Percentiles rank a stretch among this genome's conserved stretches.
Evolutionary conservation across 2,329 filamentous ascomycete genomes (phyloP).

Genomic region (Septoria linicola): DNA sequence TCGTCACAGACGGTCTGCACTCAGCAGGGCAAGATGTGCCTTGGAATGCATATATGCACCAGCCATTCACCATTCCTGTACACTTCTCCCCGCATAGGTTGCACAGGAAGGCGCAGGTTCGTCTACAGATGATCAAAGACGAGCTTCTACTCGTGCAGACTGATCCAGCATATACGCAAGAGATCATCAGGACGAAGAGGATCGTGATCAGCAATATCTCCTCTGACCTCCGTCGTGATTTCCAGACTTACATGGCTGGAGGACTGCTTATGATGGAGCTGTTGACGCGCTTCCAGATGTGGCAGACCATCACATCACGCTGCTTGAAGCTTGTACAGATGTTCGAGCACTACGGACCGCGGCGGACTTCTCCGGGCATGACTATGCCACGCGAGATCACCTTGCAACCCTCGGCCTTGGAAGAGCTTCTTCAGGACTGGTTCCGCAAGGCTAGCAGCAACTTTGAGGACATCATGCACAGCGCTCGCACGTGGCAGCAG

Average conservation of each 20-base stretch:
- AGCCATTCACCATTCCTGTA: background rate
- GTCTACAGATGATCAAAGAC: constrained; percentile 5
- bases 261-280: background rate
- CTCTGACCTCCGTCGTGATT: background rate
- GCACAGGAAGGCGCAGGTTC: background rate
- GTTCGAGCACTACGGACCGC: no score
- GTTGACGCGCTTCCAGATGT: background rate
- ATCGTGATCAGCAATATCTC: background rate
- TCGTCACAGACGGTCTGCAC: background rate
- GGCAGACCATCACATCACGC: constrained; percentile 5
- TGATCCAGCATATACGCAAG: constrained; percentile 6
- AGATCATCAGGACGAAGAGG: background rate
- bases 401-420: background rate
- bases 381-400: background rate
- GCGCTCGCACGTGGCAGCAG: background rate
- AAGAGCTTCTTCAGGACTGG: background rate
- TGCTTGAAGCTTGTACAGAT: no score
- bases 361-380: no score
- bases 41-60: constrained; percentile 5
- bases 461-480: background rate
- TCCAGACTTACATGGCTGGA: background rate
- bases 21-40: background rate
- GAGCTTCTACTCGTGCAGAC: constrained; percentile 11
- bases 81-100: background rate
- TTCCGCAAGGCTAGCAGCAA: background rate